Percentiles rank a stretch among this genome's conserved stretches.
These are phyloP conservation scores for Coccomyxa subellipsoidea DNA, from an alignment of 163 green algal species.

Conservation along the genomic window DNA sequence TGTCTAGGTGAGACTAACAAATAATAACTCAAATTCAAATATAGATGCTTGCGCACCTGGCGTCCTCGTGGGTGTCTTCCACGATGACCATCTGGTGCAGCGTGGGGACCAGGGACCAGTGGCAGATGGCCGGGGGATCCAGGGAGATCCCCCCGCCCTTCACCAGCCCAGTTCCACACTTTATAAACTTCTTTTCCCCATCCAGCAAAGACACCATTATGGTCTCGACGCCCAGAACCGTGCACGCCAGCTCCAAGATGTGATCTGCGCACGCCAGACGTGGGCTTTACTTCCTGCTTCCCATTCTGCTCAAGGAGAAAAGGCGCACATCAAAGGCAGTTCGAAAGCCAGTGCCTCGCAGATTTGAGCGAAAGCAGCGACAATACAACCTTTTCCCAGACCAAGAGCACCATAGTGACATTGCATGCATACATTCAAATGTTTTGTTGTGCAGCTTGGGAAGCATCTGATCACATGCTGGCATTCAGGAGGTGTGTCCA, in stretches of 20 bases:
- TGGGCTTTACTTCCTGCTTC: too few species aligned
- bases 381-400: too few species aligned
- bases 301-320: too few species aligned
- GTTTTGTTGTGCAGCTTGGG: too few species aligned
- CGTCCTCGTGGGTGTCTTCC: conserved; percentile 40
- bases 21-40: too few species aligned
- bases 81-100: conserved; percentile 33
- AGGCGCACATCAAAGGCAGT: too few species aligned
- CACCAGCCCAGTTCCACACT: background rate
- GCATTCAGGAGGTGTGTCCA: too few species aligned
- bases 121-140: conserved; percentile 7
- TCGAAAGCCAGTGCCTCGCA: too few species aligned
- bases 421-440: too few species aligned
- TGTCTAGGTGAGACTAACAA: background rate
- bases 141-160: background rate
- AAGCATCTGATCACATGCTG: too few species aligned
- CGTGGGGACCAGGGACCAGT: conserved; percentile 3
- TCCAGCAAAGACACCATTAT: conserved; percentile 11
- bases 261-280: background rate
- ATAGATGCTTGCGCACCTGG: background rate
- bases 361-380: too few species aligned
- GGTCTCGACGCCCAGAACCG: background rate
- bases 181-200: background rate
- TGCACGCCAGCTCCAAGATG: conserved; percentile 11
- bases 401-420: too few species aligned